phyloP scores from a whole-genome alignment of 2,329 filamentous ascomycete genomes.

The Botrytis elliptica region DNA sequence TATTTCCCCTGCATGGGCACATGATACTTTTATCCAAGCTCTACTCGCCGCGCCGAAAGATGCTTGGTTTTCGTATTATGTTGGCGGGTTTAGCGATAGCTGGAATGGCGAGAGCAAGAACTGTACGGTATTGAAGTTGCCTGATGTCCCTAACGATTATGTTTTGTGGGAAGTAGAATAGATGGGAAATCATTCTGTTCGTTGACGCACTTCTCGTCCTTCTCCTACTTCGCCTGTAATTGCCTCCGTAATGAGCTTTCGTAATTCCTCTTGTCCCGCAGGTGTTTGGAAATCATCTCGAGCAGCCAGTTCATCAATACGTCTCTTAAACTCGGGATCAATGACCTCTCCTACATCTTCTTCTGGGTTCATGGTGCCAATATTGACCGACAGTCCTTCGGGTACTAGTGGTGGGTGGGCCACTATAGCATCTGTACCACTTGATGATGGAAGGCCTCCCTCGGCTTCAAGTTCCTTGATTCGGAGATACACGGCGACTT shows the following conservation, averaged over 20 bases:
- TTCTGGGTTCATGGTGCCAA: conserved; percentile 70
- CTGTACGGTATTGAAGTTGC: conserved; percentile 54
- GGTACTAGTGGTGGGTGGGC: conserved; percentile 63
- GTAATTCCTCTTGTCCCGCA: conserved; percentile 74
- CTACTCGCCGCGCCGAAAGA: conserved; percentile 47
- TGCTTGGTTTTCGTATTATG: conserved; percentile 57
- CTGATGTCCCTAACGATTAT: conserved; percentile 51
- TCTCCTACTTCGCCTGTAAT: conserved; percentile 66
- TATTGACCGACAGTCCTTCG: conserved; percentile 71
- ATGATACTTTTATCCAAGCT: conserved; percentile 47
- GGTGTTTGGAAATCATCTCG: conserved; percentile 80
- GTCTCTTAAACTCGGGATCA: conserved; percentile 78
- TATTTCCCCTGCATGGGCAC: conserved; percentile 53
- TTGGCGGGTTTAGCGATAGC: conserved; percentile 51
- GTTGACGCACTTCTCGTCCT: conserved; percentile 63
- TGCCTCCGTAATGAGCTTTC: conserved; percentile 77
- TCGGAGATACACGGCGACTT: conserved; percentile 70
- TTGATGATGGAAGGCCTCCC: neutral
- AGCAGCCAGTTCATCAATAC: conserved; percentile 85
- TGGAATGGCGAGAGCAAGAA: conserved; percentile 49
- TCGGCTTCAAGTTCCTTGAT: conserved; percentile 37
- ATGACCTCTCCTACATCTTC: conserved; percentile 62
- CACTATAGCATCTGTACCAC: neutral
- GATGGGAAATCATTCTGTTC: conserved; percentile 50
- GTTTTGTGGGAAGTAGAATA: conserved; percentile 57